Evolutionary conservation across 2,329 filamentous ascomycete species (phyloP), one percentile per base, ranked within the genome.

Genomic region (Monosporascus sp.): DNA sequence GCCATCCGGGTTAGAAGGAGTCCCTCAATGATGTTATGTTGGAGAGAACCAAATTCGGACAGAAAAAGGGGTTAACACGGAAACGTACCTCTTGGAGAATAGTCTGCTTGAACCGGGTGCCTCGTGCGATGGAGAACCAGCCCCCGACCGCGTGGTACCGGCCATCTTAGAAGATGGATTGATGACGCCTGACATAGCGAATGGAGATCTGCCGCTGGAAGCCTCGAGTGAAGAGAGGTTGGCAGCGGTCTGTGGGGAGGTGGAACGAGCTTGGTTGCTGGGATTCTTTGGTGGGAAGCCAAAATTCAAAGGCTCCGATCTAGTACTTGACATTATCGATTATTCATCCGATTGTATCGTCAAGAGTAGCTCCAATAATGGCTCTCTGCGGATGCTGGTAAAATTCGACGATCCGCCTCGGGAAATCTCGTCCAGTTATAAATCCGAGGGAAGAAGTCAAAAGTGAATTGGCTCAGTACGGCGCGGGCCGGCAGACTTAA

Each of bases 121-220:
- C 62, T 97, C 94, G 77, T 96, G 92, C 73, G 92, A 97, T 65
- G 94, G 94, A 80, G 94, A 99, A 70, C 92, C 92, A 78, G 91
- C 86, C 78, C 92, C 91, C 68, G 93, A 88, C 76, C 93, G 82
- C 65, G 82, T 72, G 64, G 73, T 77, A 60, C 75, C 75, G 58
- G 79, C 72, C 79, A 86, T 84, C 68, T 84, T 85, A 65, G 74
- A 73, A 55, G 76, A 71, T 55, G 78, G 73, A 56, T 76, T 85
- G 63, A 89, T 73, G 55, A 82, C 78, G 63, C 82, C 83, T 48
- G 87, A 77, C 58, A 88, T 75, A 55, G 85, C 85, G 68, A 93
- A 89, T 22, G 89, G 84, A 60, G 89, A 87, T 72, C 91, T 85
- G 62, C 86, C 74, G 52, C 81, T 79, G 54, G 86, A 78, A 58